Evolutionary conservation across 2,329 filamentous ascomycete genomes (phyloP).

Genomic region (Metarhizium guizhouense): DNA sequence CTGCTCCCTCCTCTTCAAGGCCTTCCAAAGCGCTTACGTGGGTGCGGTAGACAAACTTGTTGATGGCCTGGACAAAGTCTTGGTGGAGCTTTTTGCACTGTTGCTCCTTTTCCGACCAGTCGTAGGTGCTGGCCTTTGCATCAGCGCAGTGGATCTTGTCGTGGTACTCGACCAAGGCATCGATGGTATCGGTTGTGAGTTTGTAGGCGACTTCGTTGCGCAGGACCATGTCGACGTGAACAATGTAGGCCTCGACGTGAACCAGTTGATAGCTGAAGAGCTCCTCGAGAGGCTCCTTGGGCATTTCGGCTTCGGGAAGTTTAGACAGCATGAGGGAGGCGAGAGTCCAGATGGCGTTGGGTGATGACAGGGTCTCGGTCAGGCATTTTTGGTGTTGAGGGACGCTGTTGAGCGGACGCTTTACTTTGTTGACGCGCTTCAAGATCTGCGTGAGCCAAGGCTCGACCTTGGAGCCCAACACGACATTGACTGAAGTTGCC

Average conservation of each 20-base stretch:
- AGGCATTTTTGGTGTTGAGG: slow-evolving; percentile 92
- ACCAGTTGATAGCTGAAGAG: slow-evolving; percentile 89
- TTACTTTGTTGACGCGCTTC: slow-evolving; percentile 93
- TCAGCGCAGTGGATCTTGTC: slow-evolving; percentile 91
- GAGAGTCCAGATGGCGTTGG: slow-evolving; percentile 89
- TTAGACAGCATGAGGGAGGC: slow-evolving; percentile 90
- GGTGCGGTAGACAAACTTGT: slow-evolving; percentile 93
- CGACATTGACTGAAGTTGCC: slow-evolving; percentile 83
- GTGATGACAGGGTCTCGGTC: slow-evolving; percentile 83
- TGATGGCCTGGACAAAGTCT: slow-evolving; percentile 91
- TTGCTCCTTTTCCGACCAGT: slow-evolving; percentile 93
- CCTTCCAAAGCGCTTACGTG: slow-evolving; percentile 85
- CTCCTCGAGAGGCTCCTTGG: slow-evolving; percentile 76
- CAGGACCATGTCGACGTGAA: slow-evolving; percentile 97
- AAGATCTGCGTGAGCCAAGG: slow-evolving; percentile 94
- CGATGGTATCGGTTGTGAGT: slow-evolving; percentile 89
- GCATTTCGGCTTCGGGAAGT: slow-evolving; percentile 74
- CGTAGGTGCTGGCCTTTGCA: slow-evolving; percentile 78
- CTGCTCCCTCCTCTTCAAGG: slow-evolving; percentile 90
- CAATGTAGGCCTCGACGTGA: slow-evolving; percentile 93
- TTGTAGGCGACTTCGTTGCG: slow-evolving; percentile 98
- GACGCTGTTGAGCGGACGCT: slow-evolving; percentile 94
- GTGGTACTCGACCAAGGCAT: slow-evolving; percentile 88
- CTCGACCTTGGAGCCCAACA: slow-evolving; percentile 84
- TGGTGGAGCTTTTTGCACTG: slow-evolving; percentile 97